phyloP scores from a whole-genome alignment of 1,284 basidiomycete genomes.

The Pholiota adiposa region DNA sequence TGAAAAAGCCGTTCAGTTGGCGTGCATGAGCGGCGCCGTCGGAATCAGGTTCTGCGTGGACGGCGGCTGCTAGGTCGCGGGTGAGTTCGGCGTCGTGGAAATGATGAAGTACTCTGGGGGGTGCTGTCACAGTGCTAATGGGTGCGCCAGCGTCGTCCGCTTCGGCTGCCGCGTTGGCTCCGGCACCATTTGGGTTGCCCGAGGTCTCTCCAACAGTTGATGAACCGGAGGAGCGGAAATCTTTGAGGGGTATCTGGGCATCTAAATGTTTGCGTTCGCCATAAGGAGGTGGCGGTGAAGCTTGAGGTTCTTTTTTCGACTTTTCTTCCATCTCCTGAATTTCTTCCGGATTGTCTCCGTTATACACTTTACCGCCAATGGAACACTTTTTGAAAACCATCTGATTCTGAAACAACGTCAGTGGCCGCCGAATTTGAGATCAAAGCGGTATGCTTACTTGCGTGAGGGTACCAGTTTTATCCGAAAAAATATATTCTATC shows the following conservation, averaged over 20 bases:
- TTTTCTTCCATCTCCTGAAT: slow-evolving; percentile 36
- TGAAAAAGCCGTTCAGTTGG: slow-evolving; percentile 88
- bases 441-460: slow-evolving; percentile 62
- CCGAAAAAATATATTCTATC: slow-evolving; percentile 94
- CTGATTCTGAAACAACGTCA: slow-evolving; percentile 62
- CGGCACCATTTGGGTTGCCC: slow-evolving; percentile 9
- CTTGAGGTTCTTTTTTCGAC: slow-evolving; percentile 7
- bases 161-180: slow-evolving; percentile 14
- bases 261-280: slow-evolving; percentile 1
- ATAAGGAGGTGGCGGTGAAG: slow-evolving; percentile 18
- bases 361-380: slow-evolving; percentile 83
- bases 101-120: slow-evolving; percentile 47
- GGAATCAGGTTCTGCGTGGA: slow-evolving; percentile 47
- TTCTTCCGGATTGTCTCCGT: slow-evolving; percentile 57
- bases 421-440: not conserved
- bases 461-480: slow-evolving; percentile 98
- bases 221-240: slow-evolving; percentile 22
- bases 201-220: slow-evolving; percentile 14
- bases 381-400: slow-evolving; percentile 98
- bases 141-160: slow-evolving; percentile 1
- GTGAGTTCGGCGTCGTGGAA: slow-evolving; percentile 61
- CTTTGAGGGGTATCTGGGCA: slow-evolving; percentile 19
- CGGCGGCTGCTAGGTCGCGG: slow-evolving; percentile 33
- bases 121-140: slow-evolving; percentile 1
- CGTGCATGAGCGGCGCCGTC: slow-evolving; percentile 70